These are phyloP conservation scores for Imleria badia DNA, from an alignment of 768 basidiomycete species.

Conservation along the genomic window DNA sequence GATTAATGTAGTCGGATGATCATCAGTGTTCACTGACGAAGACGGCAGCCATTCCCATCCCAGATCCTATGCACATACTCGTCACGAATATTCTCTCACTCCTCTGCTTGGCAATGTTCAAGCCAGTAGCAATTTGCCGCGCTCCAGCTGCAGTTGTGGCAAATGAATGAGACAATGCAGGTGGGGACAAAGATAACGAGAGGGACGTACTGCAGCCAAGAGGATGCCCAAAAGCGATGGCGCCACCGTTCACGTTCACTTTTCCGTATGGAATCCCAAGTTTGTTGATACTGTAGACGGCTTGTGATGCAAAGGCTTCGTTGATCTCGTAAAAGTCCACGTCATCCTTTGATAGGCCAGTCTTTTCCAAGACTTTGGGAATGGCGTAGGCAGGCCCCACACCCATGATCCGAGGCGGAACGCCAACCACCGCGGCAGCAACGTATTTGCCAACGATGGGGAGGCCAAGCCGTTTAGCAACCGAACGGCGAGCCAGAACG, in stretches of 20 bases:
- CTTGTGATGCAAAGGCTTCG: constrained; percentile 86
- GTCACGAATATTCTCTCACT: constrained; percentile 79
- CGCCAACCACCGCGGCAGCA: constrained; percentile 67
- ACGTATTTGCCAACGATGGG: constrained; percentile 87
- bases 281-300: constrained; percentile 68
- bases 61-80: constrained; percentile 88
- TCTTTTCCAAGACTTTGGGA: constrained; percentile 65
- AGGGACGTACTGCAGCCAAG: constrained; percentile 74
- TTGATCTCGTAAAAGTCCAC: constrained; percentile 93
- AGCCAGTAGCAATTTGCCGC: constrained; percentile 82
- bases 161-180: constrained; percentile 3
- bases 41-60: constrained; percentile 89
- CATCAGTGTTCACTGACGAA: constrained; percentile 79
- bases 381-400: constrained; percentile 90
- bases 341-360: constrained; percentile 65
- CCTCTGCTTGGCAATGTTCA: constrained; percentile 78
- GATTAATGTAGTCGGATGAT: background rate
- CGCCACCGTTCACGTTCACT: constrained; percentile 86
- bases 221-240: constrained; percentile 88
- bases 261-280: constrained; percentile 72
- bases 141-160: constrained; percentile 58
- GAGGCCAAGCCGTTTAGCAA: constrained; percentile 80
- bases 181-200: constrained; percentile 3
- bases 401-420: constrained; percentile 88
- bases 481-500: constrained; percentile 74